Evolutionary conservation across 768 basidiomycete species (phyloP).

Genomic region (Rhodocollybia butyracea): DNA sequence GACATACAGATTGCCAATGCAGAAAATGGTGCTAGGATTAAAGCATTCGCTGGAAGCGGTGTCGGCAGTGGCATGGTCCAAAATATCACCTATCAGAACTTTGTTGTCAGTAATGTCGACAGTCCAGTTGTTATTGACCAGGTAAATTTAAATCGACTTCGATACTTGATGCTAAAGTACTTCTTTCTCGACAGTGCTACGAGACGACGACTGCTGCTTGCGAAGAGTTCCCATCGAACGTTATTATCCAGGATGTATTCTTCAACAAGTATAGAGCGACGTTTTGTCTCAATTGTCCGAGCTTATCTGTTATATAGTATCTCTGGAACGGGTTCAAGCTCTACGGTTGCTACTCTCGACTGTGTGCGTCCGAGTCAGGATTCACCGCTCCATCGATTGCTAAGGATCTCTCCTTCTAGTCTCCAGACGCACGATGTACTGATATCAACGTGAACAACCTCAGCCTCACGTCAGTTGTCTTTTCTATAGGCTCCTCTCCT

Average conservation of each 20-base stretch:
- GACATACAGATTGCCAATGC: conserved; percentile 61
- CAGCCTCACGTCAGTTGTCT: conserved; percentile 36
- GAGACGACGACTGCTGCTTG: conserved; percentile 43
- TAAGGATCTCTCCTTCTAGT: no score
- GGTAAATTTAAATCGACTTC: conserved; percentile 23
- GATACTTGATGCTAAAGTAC: background rate
- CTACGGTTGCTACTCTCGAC: conserved; percentile 48
- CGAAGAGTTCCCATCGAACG: conserved; percentile 53
- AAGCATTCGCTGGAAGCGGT: conserved; percentile 59
- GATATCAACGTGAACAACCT: conserved; percentile 46
- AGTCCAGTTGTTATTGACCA: conserved; percentile 60
- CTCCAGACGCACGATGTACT: conserved; percentile 48
- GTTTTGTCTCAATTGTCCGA: background rate
- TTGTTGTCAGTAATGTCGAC: conserved; percentile 53
- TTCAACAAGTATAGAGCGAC: conserved; percentile 54
- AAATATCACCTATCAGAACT: conserved; percentile 53
- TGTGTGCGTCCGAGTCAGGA: no score
- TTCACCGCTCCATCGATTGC: no score
- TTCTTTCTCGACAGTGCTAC: conserved; percentile 37
- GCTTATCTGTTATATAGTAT: conserved; percentile 35
- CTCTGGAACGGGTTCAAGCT: conserved; percentile 52
- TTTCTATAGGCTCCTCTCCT: background rate
- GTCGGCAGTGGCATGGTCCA: conserved; percentile 58
- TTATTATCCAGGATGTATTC: conserved; percentile 52
- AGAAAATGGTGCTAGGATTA: conserved; percentile 66